Base-by-base conservation (phyloP, 1,284 basidiomycete species). In the Papiliotrema fonsecae region DNA sequence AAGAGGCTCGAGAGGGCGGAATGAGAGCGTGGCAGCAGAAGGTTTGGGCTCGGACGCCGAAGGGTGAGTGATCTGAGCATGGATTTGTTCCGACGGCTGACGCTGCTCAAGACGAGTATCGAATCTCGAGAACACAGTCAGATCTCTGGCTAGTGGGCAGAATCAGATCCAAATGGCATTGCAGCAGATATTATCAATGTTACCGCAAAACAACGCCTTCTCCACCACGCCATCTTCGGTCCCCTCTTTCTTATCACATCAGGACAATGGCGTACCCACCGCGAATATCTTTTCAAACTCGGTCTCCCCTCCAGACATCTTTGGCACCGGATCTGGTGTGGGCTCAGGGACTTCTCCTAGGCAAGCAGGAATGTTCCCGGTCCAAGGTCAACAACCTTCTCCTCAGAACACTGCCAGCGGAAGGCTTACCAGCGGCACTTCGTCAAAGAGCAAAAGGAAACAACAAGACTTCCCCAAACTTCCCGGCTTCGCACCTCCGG, bases 401-500 rank as follows among this genome's bases (percentile, higher is more conserved):
- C 34, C 34, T 6, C 58, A 62, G 51, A 60, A 65, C 50, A 62
- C 57, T 39, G 58, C 65, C 42, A 61, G 55, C 45, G 65, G 61
- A 4, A 39, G 43, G n/a, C 32, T 32, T 10, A 28, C 28, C 10
- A 39, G 30, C 4, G 25, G 44, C 3, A 6, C 25, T 6, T 28
- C 11, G 11, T 16, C 28, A 45, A 36, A 42, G 18, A 27, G 47
- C 9, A 25, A 24, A 24, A 38, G 36, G 30, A 24, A 24, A n/a
- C 41, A 41, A 21, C 47, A 54, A 42, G 64, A 70, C 21, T 92
- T 90, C 61, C 88, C 89, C 9, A 84, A 87, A 28, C 77, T 91
- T 16, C 89, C 90, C 26, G 89, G 89, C 2, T 92, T 92, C 70
- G 86, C 88, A 19, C 86, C 89, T 24, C 89, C 88, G 47, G 87